Percentiles rank a stretch among this genome's conserved stretches.
phyloP scores from a whole-genome alignment of 2,329 filamentous ascomycete genomes.

The Clarireedia hainanense region DNA sequence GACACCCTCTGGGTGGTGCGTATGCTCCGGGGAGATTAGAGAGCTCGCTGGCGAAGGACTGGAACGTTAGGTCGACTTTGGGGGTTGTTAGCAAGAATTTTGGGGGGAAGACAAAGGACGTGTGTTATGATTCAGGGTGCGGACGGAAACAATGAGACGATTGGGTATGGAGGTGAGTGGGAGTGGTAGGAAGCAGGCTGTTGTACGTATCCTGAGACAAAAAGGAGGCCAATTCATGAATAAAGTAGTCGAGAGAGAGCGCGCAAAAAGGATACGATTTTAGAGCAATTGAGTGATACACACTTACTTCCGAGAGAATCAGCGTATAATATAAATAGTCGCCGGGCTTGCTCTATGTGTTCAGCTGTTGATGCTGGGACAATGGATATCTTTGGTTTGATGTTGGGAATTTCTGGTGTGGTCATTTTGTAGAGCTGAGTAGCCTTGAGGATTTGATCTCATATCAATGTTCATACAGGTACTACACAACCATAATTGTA shows the following conservation, averaged over 20 bases:
- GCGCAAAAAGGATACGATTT: background rate
- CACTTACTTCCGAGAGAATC: conserved; percentile 30
- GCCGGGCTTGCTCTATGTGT: conserved; percentile 35
- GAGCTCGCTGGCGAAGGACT: conserved; percentile 46
- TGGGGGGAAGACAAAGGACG: too few species aligned
- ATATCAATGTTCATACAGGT: too few species aligned
- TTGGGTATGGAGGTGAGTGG: too few species aligned
- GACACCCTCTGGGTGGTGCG: conserved; percentile 35
- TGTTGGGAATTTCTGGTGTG: background rate
- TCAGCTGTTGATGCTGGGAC: conserved; percentile 32
- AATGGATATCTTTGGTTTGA: conserved; percentile 21
- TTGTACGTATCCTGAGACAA: too few species aligned
- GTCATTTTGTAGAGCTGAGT: background rate
- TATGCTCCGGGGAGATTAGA: conserved; percentile 47
- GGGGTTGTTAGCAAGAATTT: conserved; percentile 4
- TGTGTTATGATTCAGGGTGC: background rate
- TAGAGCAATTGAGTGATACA: too few species aligned
- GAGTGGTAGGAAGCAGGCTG: too few species aligned
- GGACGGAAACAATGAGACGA: too few species aligned
- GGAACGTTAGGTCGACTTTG: conserved; percentile 46
- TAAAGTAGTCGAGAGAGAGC: background rate
- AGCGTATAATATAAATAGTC: conserved; percentile 36
- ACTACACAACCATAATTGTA: too few species aligned
- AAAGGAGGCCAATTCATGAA: background rate
- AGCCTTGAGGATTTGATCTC: too few species aligned